Conservation (phyloP, 2,329 filamentous ascomycete genomes). For the Coniella vitis region DNA sequence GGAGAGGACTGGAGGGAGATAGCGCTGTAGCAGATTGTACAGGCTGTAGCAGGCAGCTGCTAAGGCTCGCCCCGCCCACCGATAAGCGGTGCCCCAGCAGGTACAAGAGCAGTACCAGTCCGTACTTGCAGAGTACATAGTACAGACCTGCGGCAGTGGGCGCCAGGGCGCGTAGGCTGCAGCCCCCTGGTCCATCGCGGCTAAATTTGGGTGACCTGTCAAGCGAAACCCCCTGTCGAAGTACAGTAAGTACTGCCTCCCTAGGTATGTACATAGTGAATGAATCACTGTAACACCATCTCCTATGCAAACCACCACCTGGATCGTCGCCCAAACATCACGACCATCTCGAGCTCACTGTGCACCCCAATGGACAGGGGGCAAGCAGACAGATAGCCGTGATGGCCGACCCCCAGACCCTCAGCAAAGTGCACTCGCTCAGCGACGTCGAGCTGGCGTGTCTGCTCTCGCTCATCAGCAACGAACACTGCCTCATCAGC, state of each 20-base stretch:
- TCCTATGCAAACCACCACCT: too few species aligned
- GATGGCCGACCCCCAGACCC: conserved; percentile 58
- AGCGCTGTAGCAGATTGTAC: neutral
- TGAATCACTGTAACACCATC: too few species aligned
- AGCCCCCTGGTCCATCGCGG: neutral
- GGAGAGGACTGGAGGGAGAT: neutral
- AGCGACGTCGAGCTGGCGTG: conserved; percentile 84
- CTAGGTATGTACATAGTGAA: too few species aligned
- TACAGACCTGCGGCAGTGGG: neutral
- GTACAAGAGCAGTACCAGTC: neutral
- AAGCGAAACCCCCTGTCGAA: too few species aligned
- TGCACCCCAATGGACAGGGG: neutral
- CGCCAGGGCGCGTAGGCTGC: neutral
- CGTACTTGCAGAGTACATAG: too few species aligned
- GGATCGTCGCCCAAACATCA: too few species aligned
- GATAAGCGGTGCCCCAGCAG: too few species aligned
- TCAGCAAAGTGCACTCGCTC: conserved; percentile 67
- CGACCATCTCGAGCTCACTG: too few species aligned
- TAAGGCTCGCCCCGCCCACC: neutral
- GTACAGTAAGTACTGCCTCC: too few species aligned
- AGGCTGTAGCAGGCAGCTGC: too few species aligned
- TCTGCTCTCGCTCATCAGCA: conserved; percentile 71
- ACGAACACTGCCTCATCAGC: conserved; percentile 85
- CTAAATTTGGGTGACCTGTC: neutral
- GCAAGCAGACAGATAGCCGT: conserved; percentile 16